These are phyloP conservation scores for Trapa incisa DNA, from an alignment of 345 rosid species.

Conservation along the genomic window DNA sequence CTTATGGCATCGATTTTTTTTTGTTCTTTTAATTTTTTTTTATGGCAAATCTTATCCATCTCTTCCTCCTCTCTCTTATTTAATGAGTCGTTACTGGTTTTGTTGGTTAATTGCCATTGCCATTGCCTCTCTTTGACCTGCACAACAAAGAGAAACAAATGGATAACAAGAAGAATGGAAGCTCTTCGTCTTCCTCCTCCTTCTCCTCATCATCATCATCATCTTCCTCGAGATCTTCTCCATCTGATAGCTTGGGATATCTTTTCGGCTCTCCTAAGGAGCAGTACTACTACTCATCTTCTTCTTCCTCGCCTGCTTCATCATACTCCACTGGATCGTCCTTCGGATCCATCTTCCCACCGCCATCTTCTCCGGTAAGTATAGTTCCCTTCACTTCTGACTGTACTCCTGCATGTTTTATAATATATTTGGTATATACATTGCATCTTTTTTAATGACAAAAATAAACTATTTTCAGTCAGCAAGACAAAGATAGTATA, in stretches of 20 bases:
- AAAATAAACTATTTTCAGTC: not conserved
- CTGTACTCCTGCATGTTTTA: no score
- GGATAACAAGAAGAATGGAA: conserved; percentile 10
- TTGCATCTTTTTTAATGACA: not conserved
- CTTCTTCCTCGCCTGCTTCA: conserved; percentile 26
- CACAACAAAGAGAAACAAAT: not conserved
- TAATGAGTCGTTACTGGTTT: conserved; percentile 10
- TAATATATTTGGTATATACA: no score
- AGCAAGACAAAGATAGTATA: not conserved
- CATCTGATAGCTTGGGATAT: conserved; percentile 26
- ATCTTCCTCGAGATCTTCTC: conserved; percentile 3
- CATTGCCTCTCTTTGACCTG: conserved; percentile 5
- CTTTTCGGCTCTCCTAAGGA: conserved; percentile 43
- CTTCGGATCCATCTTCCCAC: conserved; percentile 42
- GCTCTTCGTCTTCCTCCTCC: conserved; percentile 3
- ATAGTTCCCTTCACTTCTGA: not conserved
- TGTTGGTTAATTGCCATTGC: conserved; percentile 18
- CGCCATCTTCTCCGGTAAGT: conserved; percentile 28
- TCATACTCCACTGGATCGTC: conserved; percentile 7
- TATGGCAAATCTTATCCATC: conserved; percentile 23
- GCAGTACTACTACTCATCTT: conserved; percentile 1
- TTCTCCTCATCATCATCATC: conserved; percentile 6
- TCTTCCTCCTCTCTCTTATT: not conserved
- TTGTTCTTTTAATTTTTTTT: no score
- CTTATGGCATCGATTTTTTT: no score